Conservation (phyloP, 2,329 filamentous ascomycete genomes). For the Chaetomium globosum region DNA sequence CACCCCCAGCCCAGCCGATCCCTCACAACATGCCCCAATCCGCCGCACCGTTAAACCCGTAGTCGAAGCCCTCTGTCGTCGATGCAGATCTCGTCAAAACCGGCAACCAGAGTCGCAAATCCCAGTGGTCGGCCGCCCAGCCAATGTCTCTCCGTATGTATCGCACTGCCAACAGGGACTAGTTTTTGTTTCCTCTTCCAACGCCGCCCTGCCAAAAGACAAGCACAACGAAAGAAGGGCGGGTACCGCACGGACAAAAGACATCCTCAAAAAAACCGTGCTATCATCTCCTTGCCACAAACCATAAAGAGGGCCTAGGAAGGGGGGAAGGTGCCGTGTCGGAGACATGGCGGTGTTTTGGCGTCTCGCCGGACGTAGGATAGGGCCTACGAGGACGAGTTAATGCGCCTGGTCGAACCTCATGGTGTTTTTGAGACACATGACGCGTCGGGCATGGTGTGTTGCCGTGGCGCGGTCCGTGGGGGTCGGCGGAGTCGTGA, state of each 20-base stretch:
- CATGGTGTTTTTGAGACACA: slow-evolving; percentile 42
- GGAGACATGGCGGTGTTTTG: slow-evolving; percentile 45
- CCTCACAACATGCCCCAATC: slow-evolving; percentile 28
- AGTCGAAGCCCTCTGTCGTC: slow-evolving; percentile 35
- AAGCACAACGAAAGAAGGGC: slow-evolving; percentile 59
- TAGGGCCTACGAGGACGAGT: slow-evolving; percentile 49
- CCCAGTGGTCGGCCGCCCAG: slow-evolving; percentile 23
- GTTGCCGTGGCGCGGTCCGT: slow-evolving; percentile 46
- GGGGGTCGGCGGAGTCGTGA: slow-evolving; percentile 42
- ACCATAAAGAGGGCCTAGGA: slow-evolving; percentile 52
- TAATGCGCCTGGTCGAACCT: slow-evolving; percentile 62
- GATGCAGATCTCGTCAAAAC: slow-evolving; percentile 35
- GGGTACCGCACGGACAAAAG: slow-evolving; percentile 77
- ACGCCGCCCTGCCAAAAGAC: slow-evolving; percentile 37
- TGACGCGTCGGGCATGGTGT: slow-evolving; percentile 50
- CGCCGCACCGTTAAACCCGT: slow-evolving; percentile 22
- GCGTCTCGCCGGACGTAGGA: slow-evolving; percentile 53
- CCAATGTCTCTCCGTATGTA: slow-evolving; percentile 70
- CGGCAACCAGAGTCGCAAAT: slow-evolving; percentile 34
- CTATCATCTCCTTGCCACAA: slow-evolving; percentile 54
- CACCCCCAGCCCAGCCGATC: slow-evolving; percentile 16
- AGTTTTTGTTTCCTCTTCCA: slow-evolving; percentile 89
- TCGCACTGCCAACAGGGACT: slow-evolving; percentile 85
- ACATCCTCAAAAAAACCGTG: slow-evolving; percentile 90
- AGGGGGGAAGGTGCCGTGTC: slow-evolving; percentile 34